Evolutionary conservation across 768 basidiomycete genomes (phyloP).

Genomic region (Russula dissimulans): DNA sequence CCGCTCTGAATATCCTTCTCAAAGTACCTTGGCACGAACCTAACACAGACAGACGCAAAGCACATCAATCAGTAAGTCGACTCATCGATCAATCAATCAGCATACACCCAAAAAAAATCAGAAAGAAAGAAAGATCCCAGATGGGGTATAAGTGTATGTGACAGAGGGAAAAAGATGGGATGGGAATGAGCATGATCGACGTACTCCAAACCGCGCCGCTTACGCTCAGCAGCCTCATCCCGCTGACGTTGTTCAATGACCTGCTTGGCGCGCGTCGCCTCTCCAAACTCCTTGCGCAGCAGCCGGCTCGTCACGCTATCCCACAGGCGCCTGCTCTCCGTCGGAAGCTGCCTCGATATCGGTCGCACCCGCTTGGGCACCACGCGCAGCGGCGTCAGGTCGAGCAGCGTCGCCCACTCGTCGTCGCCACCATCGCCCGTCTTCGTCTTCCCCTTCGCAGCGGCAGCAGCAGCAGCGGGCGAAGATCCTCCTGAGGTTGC

Average conservation of each 20-base stretch:
- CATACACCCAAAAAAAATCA: too few species aligned
- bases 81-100: neutral
- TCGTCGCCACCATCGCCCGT: slow-evolving; percentile 37
- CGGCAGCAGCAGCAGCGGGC: neutral
- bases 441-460: slow-evolving; percentile 1
- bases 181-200: slow-evolving; percentile 27
- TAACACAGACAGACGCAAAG: slow-evolving; percentile 21
- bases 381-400: slow-evolving; percentile 58
- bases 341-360: slow-evolving; percentile 62
- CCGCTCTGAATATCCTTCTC: slow-evolving; percentile 60
- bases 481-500: neutral
- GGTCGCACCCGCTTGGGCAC: slow-evolving; percentile 84
- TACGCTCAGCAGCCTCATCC: slow-evolving; percentile 80
- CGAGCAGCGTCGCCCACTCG: slow-evolving; percentile 63
- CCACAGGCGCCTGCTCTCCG: slow-evolving; percentile 88
- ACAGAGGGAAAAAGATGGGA: neutral
- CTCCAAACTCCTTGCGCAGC: slow-evolving; percentile 75
- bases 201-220: slow-evolving; percentile 68
- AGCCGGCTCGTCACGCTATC: slow-evolving; percentile 68
- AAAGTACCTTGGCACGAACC: slow-evolving; percentile 72
- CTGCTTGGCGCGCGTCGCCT: slow-evolving; percentile 89
- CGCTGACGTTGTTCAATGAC: slow-evolving; percentile 89
- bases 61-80: neutral
- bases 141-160: too few species aligned
- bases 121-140: neutral